Conservation (phyloP, 2,329 filamentous ascomycete genomes). For the Paradendryphiella salina region DNA sequence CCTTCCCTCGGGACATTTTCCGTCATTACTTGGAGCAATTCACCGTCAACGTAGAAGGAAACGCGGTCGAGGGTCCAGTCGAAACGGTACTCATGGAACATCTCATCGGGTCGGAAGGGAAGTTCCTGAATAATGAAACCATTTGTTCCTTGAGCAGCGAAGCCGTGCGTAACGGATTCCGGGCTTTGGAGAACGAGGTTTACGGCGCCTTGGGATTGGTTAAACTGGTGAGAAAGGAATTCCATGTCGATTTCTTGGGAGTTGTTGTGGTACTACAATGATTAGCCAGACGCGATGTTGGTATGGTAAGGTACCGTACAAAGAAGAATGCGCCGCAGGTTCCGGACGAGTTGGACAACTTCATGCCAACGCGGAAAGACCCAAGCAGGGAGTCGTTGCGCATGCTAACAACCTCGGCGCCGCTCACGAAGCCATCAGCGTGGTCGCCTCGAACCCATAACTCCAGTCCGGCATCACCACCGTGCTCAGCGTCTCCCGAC, state of each 20-base stretch:
- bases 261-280: slow-evolving; percentile 70
- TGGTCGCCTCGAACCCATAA: slow-evolving; percentile 45
- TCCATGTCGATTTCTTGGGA: slow-evolving; percentile 82
- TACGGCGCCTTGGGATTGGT: slow-evolving; percentile 61
- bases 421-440: slow-evolving; percentile 58
- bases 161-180: slow-evolving; percentile 61
- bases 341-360: slow-evolving; percentile 62
- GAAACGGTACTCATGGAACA: slow-evolving; percentile 78
- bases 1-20: slow-evolving; percentile 61
- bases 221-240: slow-evolving; percentile 70
- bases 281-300: slow-evolving; percentile 10
- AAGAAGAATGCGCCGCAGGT: slow-evolving; percentile 83
- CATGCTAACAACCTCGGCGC: slow-evolving; percentile 65
- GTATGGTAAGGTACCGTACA: slow-evolving; percentile 52
- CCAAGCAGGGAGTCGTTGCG: slow-evolving; percentile 69
- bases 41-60: slow-evolving; percentile 69
- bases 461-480: slow-evolving; percentile 47
- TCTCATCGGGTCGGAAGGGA: slow-evolving; percentile 66
- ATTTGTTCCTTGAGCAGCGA: slow-evolving; percentile 63
- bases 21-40: slow-evolving; percentile 60
- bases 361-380: slow-evolving; percentile 69
- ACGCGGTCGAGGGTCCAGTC: slow-evolving; percentile 69
- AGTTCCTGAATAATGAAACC: slow-evolving; percentile 63
- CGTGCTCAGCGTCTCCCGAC: slow-evolving; percentile 51
- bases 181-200: slow-evolving; percentile 77